Base-by-base conservation (phyloP, 2,329 filamentous ascomycete species). In the Sporothrix brunneoviolacea region DNA sequence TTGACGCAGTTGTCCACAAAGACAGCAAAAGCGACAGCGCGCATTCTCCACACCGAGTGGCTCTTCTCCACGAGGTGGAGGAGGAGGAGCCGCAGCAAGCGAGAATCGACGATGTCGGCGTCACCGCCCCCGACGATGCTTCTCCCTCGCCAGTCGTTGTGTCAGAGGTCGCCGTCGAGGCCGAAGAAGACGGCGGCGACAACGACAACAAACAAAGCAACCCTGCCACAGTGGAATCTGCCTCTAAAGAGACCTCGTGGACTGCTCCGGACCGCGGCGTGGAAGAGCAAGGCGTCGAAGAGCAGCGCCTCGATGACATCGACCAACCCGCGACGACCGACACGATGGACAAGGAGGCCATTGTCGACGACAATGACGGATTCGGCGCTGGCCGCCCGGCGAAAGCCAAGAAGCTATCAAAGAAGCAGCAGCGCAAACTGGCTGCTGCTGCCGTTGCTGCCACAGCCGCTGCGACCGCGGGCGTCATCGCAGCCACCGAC, bases 361-460 rank as follows among this genome's bases (percentile, higher is more conserved):
- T 15, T 37, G 13, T 18, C 39, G 37, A 39, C 37, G 12, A 24
- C 21, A 16, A 13, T 9, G 21, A 21, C 22, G 39, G 16, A 18
- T 28, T 5, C 4, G 4, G 7, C 12, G 9, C 21, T 2, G 12
- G 28, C 40, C 22, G 30, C 42, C 16, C 27, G 8, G 27, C 37
- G 22, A 38, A 39, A 19, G 51, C 37, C 41, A 53, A 53, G 42
- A 53, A 53, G 30, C 51, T 53, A 8, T 39, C 48, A 15, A 53
- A 53, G 48, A 53, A 53, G 39, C 51, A 50, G 40, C 48, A 53
- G 35, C 48, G 47, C 51, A 53, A 44, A 36, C 38, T 53, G 42
- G 51, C 43, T 48, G 51, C 51, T 21, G 51, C 51, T 42, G 51
- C 51, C 37, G 33, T 36, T 35, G 40, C 48, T 37, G 47, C 42